These are phyloP conservation scores for Colletotrichum sp. DNA, from an alignment of 2,329 filamentous ascomycete genomes.

Conservation along the genomic window DNA sequence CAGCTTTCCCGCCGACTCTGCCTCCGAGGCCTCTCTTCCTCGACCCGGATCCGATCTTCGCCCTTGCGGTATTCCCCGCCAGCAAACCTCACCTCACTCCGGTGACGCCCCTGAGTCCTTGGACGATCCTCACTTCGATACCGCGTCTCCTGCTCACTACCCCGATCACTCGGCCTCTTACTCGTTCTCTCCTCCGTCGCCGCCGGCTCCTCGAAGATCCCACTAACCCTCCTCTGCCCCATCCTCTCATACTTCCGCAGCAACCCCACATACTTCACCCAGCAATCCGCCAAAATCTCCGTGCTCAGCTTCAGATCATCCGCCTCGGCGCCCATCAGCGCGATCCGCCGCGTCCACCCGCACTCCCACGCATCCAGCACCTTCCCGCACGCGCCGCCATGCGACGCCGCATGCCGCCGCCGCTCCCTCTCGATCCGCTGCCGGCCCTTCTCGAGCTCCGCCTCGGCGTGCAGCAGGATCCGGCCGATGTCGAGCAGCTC, in stretches of 20 bases:
- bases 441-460: not conserved
- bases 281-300: constrained; percentile 10
- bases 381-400: not conserved
- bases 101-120: not conserved
- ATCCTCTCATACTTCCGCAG: constrained; percentile 8
- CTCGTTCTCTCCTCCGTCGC: not conserved
- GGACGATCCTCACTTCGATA: not conserved
- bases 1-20: not conserved
- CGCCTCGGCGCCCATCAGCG: not conserved
- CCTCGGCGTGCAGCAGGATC: not conserved
- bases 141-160: not conserved
- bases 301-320: constrained; percentile 4
- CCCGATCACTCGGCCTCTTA: not conserved
- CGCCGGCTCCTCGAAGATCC: not conserved
- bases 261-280: constrained; percentile 6
- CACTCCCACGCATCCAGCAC: not conserved
- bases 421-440: not conserved
- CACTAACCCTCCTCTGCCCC: constrained; percentile 6
- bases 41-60: not conserved
- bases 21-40: not conserved
- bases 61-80: not conserved
- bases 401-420: not conserved
- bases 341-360: not conserved
- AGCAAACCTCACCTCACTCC: not conserved
- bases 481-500: constrained; percentile 12